These are phyloP conservation scores for Agapanthus africanus DNA, from an alignment of 106 monocot species.

Conservation along the genomic window DNA sequence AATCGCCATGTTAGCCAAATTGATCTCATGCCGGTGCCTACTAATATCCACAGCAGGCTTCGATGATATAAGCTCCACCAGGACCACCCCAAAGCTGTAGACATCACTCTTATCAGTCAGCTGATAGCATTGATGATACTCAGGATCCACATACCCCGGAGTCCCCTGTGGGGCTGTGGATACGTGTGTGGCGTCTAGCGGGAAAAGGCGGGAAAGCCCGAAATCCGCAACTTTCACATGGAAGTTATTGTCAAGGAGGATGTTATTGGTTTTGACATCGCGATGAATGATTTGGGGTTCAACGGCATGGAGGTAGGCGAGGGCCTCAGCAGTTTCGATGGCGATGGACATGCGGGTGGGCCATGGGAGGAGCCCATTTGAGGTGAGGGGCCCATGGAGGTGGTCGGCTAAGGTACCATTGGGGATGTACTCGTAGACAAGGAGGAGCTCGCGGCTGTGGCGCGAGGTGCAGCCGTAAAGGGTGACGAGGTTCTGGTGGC, in stretches of 20 bases:
- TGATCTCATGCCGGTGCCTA: conserved; percentile 12
- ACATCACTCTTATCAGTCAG: conserved; percentile 25
- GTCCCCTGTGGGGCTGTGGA: conserved; percentile 63
- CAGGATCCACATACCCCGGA: conserved; percentile 32
- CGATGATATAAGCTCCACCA: conserved; percentile 28
- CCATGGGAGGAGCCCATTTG: conserved; percentile 23
- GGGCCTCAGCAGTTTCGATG: conserved; percentile 41
- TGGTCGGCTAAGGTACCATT: conserved; percentile 59
- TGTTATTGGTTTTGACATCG: conserved; percentile 74
- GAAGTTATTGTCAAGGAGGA: conserved; percentile 42
- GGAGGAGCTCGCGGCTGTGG: conserved; percentile 42
- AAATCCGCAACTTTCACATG: conserved; percentile 57
- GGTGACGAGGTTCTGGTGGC: conserved; percentile 45
- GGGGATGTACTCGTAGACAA: conserved; percentile 50
- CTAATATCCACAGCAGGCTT: conserved; percentile 14
- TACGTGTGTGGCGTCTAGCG: conserved; percentile 39
- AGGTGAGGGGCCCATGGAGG: conserved; percentile 33
- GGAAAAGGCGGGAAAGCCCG: conserved; percentile 41
- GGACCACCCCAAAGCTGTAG: conserved; percentile 22
- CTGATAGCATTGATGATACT: conserved; percentile 21
- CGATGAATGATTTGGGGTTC: conserved; percentile 69
- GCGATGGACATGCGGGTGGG: conserved; percentile 29
- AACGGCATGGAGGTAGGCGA: conserved; percentile 37
- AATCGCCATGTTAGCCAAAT: conserved; percentile 27
- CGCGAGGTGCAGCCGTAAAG: conserved; percentile 60